A percentile compares a stretch with the other conserved stretches of the same genome.
Conservation (phyloP, 768 basidiomycete species). For the Amanita rimosa region DNA sequence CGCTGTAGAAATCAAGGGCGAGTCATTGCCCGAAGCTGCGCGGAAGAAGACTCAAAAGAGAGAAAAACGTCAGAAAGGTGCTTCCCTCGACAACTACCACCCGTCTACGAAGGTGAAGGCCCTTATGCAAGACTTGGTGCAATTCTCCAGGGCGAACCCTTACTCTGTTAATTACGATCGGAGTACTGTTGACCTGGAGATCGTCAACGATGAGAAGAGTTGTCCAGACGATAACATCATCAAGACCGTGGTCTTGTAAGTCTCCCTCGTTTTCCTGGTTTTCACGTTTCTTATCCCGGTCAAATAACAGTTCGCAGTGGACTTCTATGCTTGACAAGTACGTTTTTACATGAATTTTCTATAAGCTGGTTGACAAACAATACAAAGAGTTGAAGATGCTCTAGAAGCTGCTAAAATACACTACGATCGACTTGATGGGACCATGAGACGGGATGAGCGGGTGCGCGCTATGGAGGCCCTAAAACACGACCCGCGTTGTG, state of each 20-base stretch:
- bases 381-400: slow-evolving; percentile 74
- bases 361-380: slow-evolving; percentile 8
- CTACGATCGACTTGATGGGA: slow-evolving; percentile 90
- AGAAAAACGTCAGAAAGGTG: slow-evolving; percentile 55
- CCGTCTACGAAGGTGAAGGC: slow-evolving; percentile 86
- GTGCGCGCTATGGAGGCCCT: slow-evolving; percentile 86
- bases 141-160: slow-evolving; percentile 77
- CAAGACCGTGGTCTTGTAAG: slow-evolving; percentile 96
- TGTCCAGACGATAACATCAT: slow-evolving; percentile 56
- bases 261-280: slow-evolving; percentile 15
- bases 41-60: slow-evolving; percentile 60
- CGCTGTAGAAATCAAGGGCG: slow-evolving; percentile 72
- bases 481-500: slow-evolving; percentile 81
- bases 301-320: slow-evolving; percentile 71
- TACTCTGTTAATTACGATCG: slow-evolving; percentile 84
- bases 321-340: slow-evolving; percentile 90
- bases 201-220: slow-evolving; percentile 66
- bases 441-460: slow-evolving; percentile 95
- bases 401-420: slow-evolving; percentile 71
- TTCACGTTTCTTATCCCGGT: slow-evolving; percentile 10
- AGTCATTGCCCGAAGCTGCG: slow-evolving; percentile 31
- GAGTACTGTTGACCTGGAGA: slow-evolving; percentile 56
- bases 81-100: slow-evolving; percentile 42
- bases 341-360: slow-evolving; percentile 14
- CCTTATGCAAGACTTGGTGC: slow-evolving; percentile 68